Base-by-base conservation (phyloP, 805 yeast genomes). In the Kluyveromyces wickerhamii region DNA sequence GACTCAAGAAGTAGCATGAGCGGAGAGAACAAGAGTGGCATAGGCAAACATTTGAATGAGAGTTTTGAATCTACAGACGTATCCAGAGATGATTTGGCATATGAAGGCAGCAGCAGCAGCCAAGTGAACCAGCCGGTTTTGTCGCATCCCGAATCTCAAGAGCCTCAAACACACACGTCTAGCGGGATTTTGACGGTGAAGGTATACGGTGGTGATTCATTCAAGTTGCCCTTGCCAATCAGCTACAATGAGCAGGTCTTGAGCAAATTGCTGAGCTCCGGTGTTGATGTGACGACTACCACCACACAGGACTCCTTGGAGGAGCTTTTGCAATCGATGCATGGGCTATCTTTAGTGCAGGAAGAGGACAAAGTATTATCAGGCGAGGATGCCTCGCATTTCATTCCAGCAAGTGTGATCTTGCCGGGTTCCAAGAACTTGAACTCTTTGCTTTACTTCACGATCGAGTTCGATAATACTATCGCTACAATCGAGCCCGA, bases 381-480 rank as follows among this genome's bases (percentile, higher is more conserved):
- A 2, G 56, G 59, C 14, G 58, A 60, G 9, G 31, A 44, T 6
- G 48, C 55, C 1, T 47, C 60, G 1, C 49, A 49, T 17, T 51
- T 54, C 27, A 59, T 78, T 29, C 79, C 85, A 27, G 68, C 79
- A 11, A 63, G 71, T 27, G 64, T 74, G 29, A 62, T 73, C 31
- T 62, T 74, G 28, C 78, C 83, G 11, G 70, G 71, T 20, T 52
- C 77, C 45, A 66, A 67, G 34, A 62, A 70, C 22, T 69, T 74
- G 42, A 76, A 75, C 45, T 74, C 92, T 12, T 69, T 94, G 40
- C 70, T 92, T 24, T 85, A 84, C 58, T 71, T 88, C 50, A 86
- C 95, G 2, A 69, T 92, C 29, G 99, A 92, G 60, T 89, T 87
- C 54, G 99, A 92, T 61, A 92, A 92, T 60, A 86, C 89, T 33